Evolutionary conservation across 495 filamentous ascomycete genomes (phyloP), one percentile per base, ranked within the genome.

Genomic region (Xylaria scruposa): DNA sequence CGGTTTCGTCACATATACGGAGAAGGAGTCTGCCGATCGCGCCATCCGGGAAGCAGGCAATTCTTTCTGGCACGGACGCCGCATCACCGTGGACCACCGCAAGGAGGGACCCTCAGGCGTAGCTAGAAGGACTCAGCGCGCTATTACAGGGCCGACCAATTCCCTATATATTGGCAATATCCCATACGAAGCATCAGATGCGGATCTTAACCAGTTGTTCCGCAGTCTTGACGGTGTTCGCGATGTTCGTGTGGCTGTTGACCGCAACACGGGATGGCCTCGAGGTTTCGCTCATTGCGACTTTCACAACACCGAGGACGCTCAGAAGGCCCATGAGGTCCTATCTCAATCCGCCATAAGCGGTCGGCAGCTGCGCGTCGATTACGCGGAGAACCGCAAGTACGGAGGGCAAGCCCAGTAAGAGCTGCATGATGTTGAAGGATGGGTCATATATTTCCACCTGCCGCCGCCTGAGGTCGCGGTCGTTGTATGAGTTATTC

Each of bases 281-380:
- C 88, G 93, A 74, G 96, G 96, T 59, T 99, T 97, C 77, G 92
- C 91, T 12, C 96, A 98, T 78, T 93, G 90, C 26, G 95, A 98
- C 76, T 99, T 99, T 78, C 69, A 85, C 24, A 88, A 92, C 76
- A 73, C 91, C 13, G 81, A 87, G 67, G 87, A 86, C 51, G 94
- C 95, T 13, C 70, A 79, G 54, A 79, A 77, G 33, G 95, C 87
- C 0, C 82, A 79, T 73, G 86, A 90, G 58, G 77, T 85, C 49
- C 83, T 98, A 42, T 13, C 33, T 42, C 76, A n/a, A 81, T 80
- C 3, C 87, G 86, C 78, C 53, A 81, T 97, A 7, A 90, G 90
- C 76, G 93, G 91, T 56, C 87, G 94, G 56, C 75, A 75, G 13
- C 81, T 98, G 74, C 85, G 84, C 38, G 69, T 97, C 8, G 91